Conservation (phyloP, 441 rosid genomes). For the Euphorbia schlechtendalii region DNA sequence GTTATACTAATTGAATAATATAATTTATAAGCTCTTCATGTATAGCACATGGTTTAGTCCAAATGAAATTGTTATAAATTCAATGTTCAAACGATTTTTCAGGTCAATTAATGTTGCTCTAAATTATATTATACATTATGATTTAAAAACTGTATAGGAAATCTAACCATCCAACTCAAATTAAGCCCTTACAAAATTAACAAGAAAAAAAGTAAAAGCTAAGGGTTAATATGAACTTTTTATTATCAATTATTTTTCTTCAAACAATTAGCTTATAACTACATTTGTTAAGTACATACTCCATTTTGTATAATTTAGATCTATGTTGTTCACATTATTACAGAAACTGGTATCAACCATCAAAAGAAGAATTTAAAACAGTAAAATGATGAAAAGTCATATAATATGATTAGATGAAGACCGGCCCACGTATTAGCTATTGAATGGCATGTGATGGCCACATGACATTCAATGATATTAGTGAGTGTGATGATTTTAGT, state of each 20-base stretch:
- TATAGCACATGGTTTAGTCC: conserved; percentile 21
- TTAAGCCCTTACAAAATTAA: neutral
- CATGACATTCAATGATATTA: conserved; percentile 12
- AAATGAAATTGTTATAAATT: neutral
- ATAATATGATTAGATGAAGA: neutral
- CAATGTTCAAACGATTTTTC: neutral
- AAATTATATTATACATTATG: no score
- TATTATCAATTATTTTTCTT: no score
- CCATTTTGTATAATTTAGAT: no score
- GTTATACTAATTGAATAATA: no score
- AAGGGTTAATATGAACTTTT: no score
- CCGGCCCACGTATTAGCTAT: neutral
- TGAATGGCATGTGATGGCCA: conserved; percentile 19
- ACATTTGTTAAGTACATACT: no score
- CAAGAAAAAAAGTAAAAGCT: no score
- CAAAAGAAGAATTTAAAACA: neutral
- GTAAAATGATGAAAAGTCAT: no score
- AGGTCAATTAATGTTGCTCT: neutral
- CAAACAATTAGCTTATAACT: no score
- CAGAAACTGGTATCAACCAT: neutral
- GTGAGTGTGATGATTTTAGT: neutral
- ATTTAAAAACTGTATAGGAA: no score
- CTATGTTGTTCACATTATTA: no score
- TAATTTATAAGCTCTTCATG: conserved; percentile 8
- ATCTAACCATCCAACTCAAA: neutral